These are phyloP conservation scores for Aspergillus incahuasiensis DNA, from an alignment of 495 filamentous ascomycete species.

Conservation along the genomic window DNA sequence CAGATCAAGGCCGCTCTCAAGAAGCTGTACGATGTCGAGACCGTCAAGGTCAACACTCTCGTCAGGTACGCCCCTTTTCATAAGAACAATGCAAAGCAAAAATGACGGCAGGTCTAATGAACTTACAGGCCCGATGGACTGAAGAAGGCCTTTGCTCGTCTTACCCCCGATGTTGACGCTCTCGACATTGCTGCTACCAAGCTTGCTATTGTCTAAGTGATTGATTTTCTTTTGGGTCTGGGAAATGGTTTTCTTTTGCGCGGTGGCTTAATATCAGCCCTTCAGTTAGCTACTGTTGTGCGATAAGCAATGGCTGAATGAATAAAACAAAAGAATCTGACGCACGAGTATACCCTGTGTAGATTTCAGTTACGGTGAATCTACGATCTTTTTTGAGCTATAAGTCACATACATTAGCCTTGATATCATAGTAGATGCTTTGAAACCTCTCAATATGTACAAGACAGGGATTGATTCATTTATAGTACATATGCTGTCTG, in stretches of 20 bases:
- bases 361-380: not conserved
- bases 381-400: not conserved
- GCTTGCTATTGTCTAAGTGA: conserved; percentile 86
- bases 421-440: too few relatives aligned
- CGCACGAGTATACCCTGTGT: conserved; percentile 16
- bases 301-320: conserved; percentile 41
- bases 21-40: conserved; percentile 98
- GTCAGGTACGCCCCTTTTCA: conserved; percentile 87
- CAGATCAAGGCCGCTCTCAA: conserved; percentile 98
- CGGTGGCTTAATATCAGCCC: conserved; percentile 44
- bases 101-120: too few relatives aligned
- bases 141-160: conserved; percentile 97
- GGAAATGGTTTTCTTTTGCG: conserved; percentile 39
- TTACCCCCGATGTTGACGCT: conserved; percentile 95
- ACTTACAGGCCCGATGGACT: conserved; percentile 76
- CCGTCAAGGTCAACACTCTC: conserved; percentile 97
- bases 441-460: not conserved
- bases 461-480: too few relatives aligned
- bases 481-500: too few relatives aligned
- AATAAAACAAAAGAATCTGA: conserved; percentile 38
- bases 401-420: too few relatives aligned
- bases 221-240: conserved; percentile 38
- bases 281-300: conserved; percentile 31
- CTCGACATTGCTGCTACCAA: conserved; percentile 99
- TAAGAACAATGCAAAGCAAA: not conserved